Evolutionary conservation across 1,284 basidiomycete species (phyloP), one percentile per base, ranked within the genome.

Genomic region (Trametes polyzona): DNA sequence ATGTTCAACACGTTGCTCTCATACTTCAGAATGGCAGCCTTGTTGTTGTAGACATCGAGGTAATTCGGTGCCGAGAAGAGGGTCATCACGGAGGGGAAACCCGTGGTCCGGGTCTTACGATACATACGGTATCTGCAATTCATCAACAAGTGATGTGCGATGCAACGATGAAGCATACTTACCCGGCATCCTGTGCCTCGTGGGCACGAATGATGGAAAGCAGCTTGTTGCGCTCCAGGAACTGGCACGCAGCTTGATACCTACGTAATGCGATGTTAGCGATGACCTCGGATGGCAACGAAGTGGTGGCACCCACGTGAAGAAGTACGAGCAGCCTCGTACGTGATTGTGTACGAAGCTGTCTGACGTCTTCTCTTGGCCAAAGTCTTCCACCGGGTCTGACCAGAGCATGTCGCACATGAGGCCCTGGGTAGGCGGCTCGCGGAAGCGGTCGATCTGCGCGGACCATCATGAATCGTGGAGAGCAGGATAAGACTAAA

Each of bases 351-450:
- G 95, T 35, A 96, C 71, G 71, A 96, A 97, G 63, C 86, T 90
- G 57, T 93, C 92, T 29, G 83, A 81, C 35, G 83, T 92, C 78
- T 94, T 95, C 76, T 96, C 95, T 55, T 87, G 87, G 5, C 93
- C 95, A 71, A 96, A 97, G 72, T 96, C 94, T 72, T 97, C 95
- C 1, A 95, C 81, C 8, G 95, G 95, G 75, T 97, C 95, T 1
- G 95, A 90, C 95, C 95, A 97, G 29, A 97, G 81, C 62, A 96
- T 90, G 70, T 97, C 95, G 70, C 95, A 96, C 93, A 97, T 96
- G 57, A 97, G 77, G 0, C 95, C 95, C 60, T 92, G 89, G 2
- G 95, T 97, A 16, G 95, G 95, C 1, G 95, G 95, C 74, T 97
- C 95, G 44, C 95, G 85, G 85, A 96, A 97, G 37, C 95, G 90